Evolutionary conservation across 2,329 filamentous ascomycete species (phyloP).

Genomic region (Pleoardoris graminearum): DNA sequence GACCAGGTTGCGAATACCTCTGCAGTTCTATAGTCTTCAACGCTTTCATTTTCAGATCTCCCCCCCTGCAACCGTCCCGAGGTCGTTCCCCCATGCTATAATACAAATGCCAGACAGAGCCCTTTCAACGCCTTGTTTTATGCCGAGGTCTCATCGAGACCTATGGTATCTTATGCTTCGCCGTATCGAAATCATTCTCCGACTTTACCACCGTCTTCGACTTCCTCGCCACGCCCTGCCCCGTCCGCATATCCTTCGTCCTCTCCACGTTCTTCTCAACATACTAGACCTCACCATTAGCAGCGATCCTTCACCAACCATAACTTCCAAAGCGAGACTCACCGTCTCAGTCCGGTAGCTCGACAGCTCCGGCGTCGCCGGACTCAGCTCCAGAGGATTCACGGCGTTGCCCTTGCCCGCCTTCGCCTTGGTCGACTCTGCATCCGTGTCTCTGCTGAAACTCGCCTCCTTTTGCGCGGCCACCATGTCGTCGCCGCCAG

Average conservation of each 20-base stretch:
- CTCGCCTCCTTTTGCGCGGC: constrained; percentile 8
- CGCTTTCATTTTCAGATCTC: too few relatives aligned
- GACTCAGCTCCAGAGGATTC: constrained; percentile 17
- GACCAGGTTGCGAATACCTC: neutral
- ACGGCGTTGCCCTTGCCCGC: constrained; percentile 18
- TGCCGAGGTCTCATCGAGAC: too few relatives aligned
- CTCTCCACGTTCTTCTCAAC: constrained; percentile 13
- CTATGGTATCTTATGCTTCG: neutral
- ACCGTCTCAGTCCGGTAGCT: neutral
- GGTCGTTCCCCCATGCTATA: too few relatives aligned
- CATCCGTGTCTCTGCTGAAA: neutral
- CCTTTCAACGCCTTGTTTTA: too few relatives aligned
- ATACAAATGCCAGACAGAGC: too few relatives aligned
- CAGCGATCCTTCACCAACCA: neutral
- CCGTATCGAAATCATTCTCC: constrained; percentile 14
- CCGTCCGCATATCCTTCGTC: constrained; percentile 7
- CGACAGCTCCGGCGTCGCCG: constrained; percentile 17
- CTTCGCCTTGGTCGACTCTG: constrained; percentile 1
- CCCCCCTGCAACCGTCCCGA: too few relatives aligned
- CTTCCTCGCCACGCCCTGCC: constrained; percentile 12
- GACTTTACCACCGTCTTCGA: constrained; percentile 14
- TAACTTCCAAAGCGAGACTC: constrained; percentile 4
- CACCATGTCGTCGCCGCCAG: constrained; percentile 19
- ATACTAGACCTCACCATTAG: neutral
- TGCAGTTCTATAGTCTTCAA: neutral